phyloP scores from a whole-genome alignment of 352 stramenopile species.

The Phytopythium oedochilum region DNA sequence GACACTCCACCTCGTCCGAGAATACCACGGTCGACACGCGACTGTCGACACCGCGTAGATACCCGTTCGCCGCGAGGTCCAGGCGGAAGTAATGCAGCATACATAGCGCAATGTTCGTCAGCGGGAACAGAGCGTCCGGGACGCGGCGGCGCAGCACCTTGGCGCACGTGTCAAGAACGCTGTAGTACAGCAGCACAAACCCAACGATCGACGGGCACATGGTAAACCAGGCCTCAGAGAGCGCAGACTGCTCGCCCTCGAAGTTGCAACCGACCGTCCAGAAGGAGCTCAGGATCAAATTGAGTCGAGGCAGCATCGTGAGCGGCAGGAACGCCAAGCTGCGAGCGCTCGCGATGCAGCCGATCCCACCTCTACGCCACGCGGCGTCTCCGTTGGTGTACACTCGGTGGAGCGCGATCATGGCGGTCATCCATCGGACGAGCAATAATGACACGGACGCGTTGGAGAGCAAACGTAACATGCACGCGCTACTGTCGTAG shows the following conservation, averaged over 20 bases:
- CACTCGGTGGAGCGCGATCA: conserved; percentile 29
- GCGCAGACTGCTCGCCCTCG: conserved; percentile 16
- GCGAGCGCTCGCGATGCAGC: conserved; percentile 7
- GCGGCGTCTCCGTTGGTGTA: conserved; percentile 6
- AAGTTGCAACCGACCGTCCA: conserved; percentile 17
- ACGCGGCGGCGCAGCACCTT: conserved; percentile 11
- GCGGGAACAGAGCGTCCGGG: conserved; percentile 12
- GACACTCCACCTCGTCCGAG: conserved; percentile 5
- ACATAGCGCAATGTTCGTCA: conserved; percentile 11
- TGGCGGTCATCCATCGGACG: conserved; percentile 31
- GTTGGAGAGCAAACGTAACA: conserved; percentile 29
- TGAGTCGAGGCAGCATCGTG: conserved; percentile 11
- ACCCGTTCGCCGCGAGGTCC: conserved; percentile 1
- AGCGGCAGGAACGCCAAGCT: conserved; percentile 18
- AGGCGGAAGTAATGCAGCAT: conserved; percentile 11
- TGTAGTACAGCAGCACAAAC: conserved; percentile 19
- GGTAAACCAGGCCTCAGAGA: conserved; percentile 23
- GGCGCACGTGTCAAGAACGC: conserved; percentile 11
- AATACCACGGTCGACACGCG: conserved; percentile 9
- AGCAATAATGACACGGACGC: conserved; percentile 27
- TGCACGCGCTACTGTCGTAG: conserved; percentile 6
- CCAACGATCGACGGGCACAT: conserved; percentile 29
- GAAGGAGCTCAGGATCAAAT: conserved; percentile 14
- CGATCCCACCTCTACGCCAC: conserved; percentile 4
- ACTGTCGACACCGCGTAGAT: conserved; percentile 9